Base-by-base conservation (phyloP, 2,329 filamentous ascomycete genomes). In the Domatiomyces globalis region DNA sequence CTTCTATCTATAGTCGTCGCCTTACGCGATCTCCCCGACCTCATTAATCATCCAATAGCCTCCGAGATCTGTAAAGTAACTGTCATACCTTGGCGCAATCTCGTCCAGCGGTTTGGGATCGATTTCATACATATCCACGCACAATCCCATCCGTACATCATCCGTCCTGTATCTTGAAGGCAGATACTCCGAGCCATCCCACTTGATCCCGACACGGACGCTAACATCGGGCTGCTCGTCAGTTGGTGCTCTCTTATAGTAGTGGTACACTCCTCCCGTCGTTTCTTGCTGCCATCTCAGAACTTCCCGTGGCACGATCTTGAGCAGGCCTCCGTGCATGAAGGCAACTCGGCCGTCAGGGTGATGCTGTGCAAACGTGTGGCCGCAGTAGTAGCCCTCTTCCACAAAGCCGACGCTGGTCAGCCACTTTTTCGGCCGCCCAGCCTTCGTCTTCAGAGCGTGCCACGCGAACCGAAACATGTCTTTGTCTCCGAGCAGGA, bases 401-500 rank as follows among this genome's bases (percentile, higher is more conserved):
- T 57, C 57, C 6, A 60, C 43, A 10, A 58, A 62, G n/a, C 64
- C 64, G 20, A 66, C 58, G 43, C 57, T 61, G 20, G 64, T 61
- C 17, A 66, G 56, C 62, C 63, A 65, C 51, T 60, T 61, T 9
- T 51, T 51, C 9, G 65, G 64, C 39, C 46, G 51, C 12, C 65
- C 65, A 49, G 61, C 66, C 44, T 56, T 46, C 2, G 63, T 67
- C 52, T 62, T 63, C 19, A 67, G 58, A 15, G 64, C 65, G 48
- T 66, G 62, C 65, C 65, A 66, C 5, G 64, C 62, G 52, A 65
- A 65, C 20, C 64, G 58, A 49, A 63, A 67, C 12, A 60, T 62
- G 57, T 68, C 66, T 52, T 68, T 68, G 58, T 68, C 66, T 20
- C 66, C 66, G 2, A 66, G 60, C n/a, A 67, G 53, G 43, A 65